Conservation (phyloP, 2,329 filamentous ascomycete species). For the Akanthomyces uredinophilus region DNA sequence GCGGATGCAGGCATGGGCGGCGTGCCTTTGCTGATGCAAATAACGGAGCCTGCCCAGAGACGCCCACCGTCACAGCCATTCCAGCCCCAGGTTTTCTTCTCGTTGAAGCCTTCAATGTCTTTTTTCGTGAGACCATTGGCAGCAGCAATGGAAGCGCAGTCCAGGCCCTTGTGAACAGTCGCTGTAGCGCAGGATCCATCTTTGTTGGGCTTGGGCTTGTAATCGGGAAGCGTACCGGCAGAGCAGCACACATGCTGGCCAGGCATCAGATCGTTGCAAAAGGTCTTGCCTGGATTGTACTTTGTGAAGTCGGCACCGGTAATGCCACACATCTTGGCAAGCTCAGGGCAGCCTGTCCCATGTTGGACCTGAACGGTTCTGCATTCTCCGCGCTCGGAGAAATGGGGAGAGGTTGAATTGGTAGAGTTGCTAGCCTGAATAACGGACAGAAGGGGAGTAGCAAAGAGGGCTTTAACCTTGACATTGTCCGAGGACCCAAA, state of each 20-base stretch:
- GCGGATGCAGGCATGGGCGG: constrained; percentile 20
- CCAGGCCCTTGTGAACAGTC: constrained; percentile 26
- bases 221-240: constrained; percentile 29
- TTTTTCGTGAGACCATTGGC: constrained; percentile 17
- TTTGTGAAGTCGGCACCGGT: constrained; percentile 21
- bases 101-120: constrained; percentile 23
- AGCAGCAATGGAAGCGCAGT: constrained; percentile 28
- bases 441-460: constrained; percentile 22
- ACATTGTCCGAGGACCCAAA: constrained; percentile 19
- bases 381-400: constrained; percentile 2
- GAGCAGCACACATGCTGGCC: constrained; percentile 35
- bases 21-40: constrained; percentile 21
- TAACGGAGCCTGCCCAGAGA: constrained; percentile 15
- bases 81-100: constrained; percentile 24
- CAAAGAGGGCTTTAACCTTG: constrained; percentile 20
- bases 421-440: constrained; percentile 18
- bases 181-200: constrained; percentile 34
- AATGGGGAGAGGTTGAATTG: neutral
- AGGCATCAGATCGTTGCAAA: constrained; percentile 29
- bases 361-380: constrained; percentile 8
- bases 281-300: constrained; percentile 21
- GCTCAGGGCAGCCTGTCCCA: constrained; percentile 22
- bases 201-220: constrained; percentile 27
- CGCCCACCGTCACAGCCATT: constrained; percentile 18
- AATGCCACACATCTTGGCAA: constrained; percentile 25